Evolutionary conservation across 1,139 yeast genomes (phyloP), one percentile per base, ranked within the genome.

Genomic region (Candida smagusa): DNA sequence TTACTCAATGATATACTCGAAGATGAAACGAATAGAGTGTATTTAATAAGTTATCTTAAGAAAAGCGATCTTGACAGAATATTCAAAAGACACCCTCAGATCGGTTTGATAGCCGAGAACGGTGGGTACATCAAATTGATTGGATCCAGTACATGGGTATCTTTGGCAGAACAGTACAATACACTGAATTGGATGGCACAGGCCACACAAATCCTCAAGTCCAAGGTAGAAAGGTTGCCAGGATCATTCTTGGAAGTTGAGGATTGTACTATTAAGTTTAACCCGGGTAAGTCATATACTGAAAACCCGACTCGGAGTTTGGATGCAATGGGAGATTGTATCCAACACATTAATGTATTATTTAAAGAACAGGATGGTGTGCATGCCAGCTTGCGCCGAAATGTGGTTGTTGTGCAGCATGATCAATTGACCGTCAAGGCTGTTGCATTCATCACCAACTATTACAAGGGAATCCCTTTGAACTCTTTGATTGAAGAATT

Each of bases 41-140:
- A 84, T 53, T 72, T 90, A 6, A 70, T 84, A 37, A 81, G 89
- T 47, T 77, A 79, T 36, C 74, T 82, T 49, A 78, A 79, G 38
- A 71, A 84, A 43, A 60, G 72, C 2, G 84, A 81, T 30, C 65
- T 89, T 53, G 87, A 84, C 46, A 70, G 85, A 35, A 60, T 80
- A 37, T 89, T 82, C 60, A 71, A 83, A 28, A 74, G 89, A 43
- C 74, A 80, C 9, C 79, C 84, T 2, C 77, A 76, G 30, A 56
- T 90, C 26, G 97, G 97, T 0, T 66, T 90, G 36, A 80, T 90
- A 47, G 95, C 96, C 1, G 97, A 90, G 58, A 82, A 84, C 54
- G 97, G 97, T 28, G 95, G 89, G 2, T 81, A 68, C 47, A 74
- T 84, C 23, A 80, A 76, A 52, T 53, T 83, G 21, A 71, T 78